Percentiles rank a stretch among this genome's conserved stretches.
Conservation (phyloP, 345 rosid species). For the Crucihimalaya himalaica region DNA sequence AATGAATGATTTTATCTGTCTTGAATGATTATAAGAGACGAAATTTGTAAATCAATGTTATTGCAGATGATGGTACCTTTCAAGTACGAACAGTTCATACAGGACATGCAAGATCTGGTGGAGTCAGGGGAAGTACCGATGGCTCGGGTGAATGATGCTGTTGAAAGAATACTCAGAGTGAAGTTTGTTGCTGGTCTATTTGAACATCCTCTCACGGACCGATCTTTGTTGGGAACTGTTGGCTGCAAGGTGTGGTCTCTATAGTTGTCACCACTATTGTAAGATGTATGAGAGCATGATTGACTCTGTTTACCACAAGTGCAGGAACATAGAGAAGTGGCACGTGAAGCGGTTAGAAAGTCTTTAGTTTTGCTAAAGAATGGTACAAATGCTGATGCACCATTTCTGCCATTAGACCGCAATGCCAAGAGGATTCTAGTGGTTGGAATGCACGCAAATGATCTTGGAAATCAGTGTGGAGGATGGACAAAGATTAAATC, state of each 20-base stretch:
- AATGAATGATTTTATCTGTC: constrained; percentile 3
- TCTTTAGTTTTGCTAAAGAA: constrained; percentile 80
- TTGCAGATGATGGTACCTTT: constrained; percentile 85
- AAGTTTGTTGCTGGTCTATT: constrained; percentile 83
- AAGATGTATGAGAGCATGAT: constrained; percentile 9
- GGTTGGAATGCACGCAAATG: constrained; percentile 66
- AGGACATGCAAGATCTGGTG: constrained; percentile 55
- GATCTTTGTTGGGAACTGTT: constrained; percentile 64
- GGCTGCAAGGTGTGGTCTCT: constrained; percentile 69
- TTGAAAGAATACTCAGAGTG: constrained; percentile 83
- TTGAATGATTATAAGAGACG: constrained; percentile 4
- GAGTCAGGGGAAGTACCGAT: constrained; percentile 75
- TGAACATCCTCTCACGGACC: constrained; percentile 69
- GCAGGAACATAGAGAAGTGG: constrained; percentile 66
- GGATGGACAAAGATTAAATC: constrained; percentile 75
- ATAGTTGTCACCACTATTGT: neutral
- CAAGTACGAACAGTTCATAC: constrained; percentile 53
- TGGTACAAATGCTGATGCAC: constrained; percentile 51
- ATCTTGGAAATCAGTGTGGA: constrained; percentile 85
- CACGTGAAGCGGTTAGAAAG: constrained; percentile 82
- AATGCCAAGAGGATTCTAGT: constrained; percentile 64
- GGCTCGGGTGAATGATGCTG: constrained; percentile 75
- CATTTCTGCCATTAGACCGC: constrained; percentile 62
- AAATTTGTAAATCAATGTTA: constrained; percentile 17
- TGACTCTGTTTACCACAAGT: neutral